phyloP scores from a whole-genome alignment of 371 early-diverging fungal genomes.

The Nematocida displodere region DNA sequence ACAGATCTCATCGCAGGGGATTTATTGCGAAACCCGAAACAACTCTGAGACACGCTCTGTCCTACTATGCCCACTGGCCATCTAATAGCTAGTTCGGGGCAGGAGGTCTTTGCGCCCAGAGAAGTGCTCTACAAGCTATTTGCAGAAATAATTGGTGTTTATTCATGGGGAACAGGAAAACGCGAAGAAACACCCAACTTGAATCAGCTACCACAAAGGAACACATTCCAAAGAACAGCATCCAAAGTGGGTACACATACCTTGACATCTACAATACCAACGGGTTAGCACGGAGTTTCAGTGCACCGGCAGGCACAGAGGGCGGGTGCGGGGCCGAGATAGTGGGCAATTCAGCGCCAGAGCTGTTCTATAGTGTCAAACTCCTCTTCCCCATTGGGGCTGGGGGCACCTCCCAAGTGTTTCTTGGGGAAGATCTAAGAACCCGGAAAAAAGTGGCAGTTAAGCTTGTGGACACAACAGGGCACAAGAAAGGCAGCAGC shows the following conservation, averaged over 20 bases:
- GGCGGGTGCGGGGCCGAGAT: neutral
- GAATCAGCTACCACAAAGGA: no score
- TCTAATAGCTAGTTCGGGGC: no score
- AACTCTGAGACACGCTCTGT: no score
- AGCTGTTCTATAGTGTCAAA: slow-evolving; percentile 21
- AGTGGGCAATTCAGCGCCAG: neutral
- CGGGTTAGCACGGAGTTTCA: slow-evolving; percentile 27
- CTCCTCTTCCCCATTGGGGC: neutral
- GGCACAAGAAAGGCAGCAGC: neutral
- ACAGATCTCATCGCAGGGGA: no score
- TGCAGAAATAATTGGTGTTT: no score
- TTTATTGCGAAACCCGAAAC: no score
- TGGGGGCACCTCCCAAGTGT: slow-evolving; percentile 5
- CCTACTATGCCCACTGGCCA: no score
- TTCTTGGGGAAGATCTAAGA: slow-evolving; percentile 1
- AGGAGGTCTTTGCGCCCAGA: no score
- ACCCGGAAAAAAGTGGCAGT: neutral
- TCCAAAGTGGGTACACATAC: slow-evolving; percentile 3
- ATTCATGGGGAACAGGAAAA: no score
- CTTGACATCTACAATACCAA: slow-evolving; percentile 11
- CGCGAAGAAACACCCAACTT: no score
- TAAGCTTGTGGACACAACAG: slow-evolving; percentile 1
- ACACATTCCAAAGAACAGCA: no score
- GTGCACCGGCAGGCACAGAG: neutral
- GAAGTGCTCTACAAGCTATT: no score